phyloP scores from a whole-genome alignment of 2,329 filamentous ascomycete species.

The Exophiala phaeomuriformis region DNA sequence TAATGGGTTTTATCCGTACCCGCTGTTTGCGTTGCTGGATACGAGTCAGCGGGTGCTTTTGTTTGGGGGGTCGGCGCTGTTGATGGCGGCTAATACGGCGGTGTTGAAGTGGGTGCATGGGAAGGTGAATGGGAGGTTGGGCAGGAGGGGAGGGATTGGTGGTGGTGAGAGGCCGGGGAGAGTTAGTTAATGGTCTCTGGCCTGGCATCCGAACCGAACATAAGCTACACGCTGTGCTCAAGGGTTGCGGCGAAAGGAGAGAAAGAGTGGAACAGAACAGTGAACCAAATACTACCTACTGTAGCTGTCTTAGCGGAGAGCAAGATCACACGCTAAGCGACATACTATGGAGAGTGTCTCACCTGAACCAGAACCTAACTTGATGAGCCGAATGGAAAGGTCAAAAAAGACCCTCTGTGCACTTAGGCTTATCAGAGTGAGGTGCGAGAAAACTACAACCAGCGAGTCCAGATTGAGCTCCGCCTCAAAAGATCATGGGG shows the following conservation, averaged over 20 bases:
- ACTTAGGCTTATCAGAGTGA: too few relatives aligned
- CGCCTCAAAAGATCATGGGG: too few relatives aligned
- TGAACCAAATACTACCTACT: too few relatives aligned
- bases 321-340: too few relatives aligned
- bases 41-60: slow-evolving; percentile 60
- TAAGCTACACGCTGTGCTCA: background rate
- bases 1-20: slow-evolving; percentile 67
- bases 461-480: too few relatives aligned
- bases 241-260: background rate
- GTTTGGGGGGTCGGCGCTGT: slow-evolving; percentile 60
- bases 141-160: slow-evolving; percentile 3
- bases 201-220: background rate
- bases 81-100: slow-evolving; percentile 66
- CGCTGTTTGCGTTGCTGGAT: slow-evolving; percentile 64
- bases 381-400: too few relatives aligned
- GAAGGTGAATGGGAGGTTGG: slow-evolving; percentile 35
- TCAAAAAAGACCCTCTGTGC: too few relatives aligned
- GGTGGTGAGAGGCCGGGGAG: slow-evolving; percentile 10
- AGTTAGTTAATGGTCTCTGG: slow-evolving; percentile 5
- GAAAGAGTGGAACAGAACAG: too few relatives aligned
- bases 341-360: too few relatives aligned
- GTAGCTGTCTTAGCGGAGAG: too few relatives aligned
- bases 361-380: too few relatives aligned
- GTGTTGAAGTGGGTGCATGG: slow-evolving; percentile 64
- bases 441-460: too few relatives aligned